Evolutionary conservation across 106 monocot genomes (phyloP), one percentile per base, ranked within the genome.

Genomic region (Dioscorea alata): DNA sequence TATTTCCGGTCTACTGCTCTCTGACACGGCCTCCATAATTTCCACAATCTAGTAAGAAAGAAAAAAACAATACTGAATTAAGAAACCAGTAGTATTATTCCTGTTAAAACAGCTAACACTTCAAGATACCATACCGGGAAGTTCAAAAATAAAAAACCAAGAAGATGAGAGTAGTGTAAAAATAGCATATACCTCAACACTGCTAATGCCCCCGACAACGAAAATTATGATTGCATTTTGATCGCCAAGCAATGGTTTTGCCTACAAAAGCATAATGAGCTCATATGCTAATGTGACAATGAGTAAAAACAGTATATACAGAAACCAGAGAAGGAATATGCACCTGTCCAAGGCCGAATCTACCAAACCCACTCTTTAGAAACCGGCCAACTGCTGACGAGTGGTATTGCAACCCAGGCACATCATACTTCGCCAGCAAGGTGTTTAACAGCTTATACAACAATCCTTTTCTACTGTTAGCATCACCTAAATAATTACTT

Each of bases 271-370:
- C 49, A 49, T 48, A 12, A 35, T 17, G 65, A 8, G 3, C 17
- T 33, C 9, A 34, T 8, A 49, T 4, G 50, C 48, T 67, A 51
- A 14, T 19, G 16, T 31, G 63, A 48, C 1, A 42, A 51, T 50
- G 25, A 2, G 50, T 33, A 62, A 9, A 57, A 64, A 32, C 75
- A 66, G 51, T 33, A 65, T 33, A 65, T 8, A 34, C 56, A 70
- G 62, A 72, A 62, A n/a, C 23, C 61, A n/a, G 60, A 62, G 15
- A 50, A 49, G 68, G 19, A 16, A 63, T 10, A 75, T n/a, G 50
- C 78, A 93, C 99, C 93, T 99, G 99, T 56, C 93, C 90, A 75
- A 99, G 87, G n/a, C 99, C 99, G 78, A 99, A 88, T 81, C 99
- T 87, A 79, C 99, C 93, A 75, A 99, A 83, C 14, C 99, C 99